phyloP scores from a whole-genome alignment of 1,284 basidiomycete species.

The Cutaneotrichosporon sp. region DNA sequence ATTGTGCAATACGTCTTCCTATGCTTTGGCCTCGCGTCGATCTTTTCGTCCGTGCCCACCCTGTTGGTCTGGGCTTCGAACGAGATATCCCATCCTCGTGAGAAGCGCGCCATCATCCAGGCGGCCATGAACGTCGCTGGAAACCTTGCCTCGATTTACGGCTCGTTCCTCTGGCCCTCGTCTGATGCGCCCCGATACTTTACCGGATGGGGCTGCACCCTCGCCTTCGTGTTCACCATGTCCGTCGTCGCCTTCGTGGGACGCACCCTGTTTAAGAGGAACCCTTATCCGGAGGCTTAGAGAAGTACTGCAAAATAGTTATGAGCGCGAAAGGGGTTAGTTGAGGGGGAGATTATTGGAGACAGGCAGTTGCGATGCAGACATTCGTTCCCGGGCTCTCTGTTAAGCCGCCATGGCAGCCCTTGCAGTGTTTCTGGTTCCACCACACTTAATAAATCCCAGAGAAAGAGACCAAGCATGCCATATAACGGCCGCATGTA shows the following conservation, averaged over 20 bases:
- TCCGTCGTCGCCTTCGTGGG: conserved; percentile 1
- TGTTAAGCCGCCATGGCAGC: no score
- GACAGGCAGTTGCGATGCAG: no score
- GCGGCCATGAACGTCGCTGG: conserved; percentile 36
- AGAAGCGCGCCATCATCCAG: conserved; percentile 39
- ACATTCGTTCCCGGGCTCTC: no score
- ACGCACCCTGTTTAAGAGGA: conserved; percentile 1
- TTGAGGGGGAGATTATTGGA: no score
- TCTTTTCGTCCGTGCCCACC: conserved; percentile 45
- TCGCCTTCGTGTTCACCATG: conserved; percentile 8
- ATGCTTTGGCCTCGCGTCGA: conserved; percentile 45
- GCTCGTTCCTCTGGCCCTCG: conserved; percentile 45
- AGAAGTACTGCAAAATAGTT: no score
- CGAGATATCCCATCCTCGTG: conserved; percentile 30
- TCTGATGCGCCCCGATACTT: conserved; percentile 39
- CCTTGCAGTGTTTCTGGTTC: no score
- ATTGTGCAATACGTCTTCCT: conserved; percentile 47
- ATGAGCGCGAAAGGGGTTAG: not conserved
- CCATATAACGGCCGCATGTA: no score
- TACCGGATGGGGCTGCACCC: conserved; percentile 20
- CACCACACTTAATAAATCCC: no score
- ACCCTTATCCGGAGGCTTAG: conserved; percentile 7
- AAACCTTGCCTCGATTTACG: conserved; percentile 43
- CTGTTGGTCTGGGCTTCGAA: conserved; percentile 40
- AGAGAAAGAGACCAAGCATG: no score